phyloP scores from a whole-genome alignment of 2,329 filamentous ascomycete species.

The Pseudogymnoascus sp. region DNA sequence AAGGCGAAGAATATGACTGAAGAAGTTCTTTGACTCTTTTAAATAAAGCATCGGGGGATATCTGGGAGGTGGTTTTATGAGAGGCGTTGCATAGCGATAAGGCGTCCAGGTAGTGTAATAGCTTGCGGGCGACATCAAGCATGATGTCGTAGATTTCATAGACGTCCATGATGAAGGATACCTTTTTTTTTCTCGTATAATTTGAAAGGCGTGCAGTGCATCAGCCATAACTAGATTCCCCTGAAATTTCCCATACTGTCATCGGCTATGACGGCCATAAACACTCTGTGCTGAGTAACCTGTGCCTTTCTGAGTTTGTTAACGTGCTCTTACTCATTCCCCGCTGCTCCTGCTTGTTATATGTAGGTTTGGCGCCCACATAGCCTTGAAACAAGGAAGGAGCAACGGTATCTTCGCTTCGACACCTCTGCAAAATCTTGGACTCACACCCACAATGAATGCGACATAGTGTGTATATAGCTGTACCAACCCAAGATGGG shows the following conservation, averaged over 20 bases:
- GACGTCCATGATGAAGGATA: slow-evolving; percentile 20
- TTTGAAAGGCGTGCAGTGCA: not conserved
- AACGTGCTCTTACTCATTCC: not conserved
- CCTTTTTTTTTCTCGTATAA: slow-evolving; percentile 14
- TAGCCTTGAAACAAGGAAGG: not conserved
- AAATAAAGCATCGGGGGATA: slow-evolving; percentile 10
- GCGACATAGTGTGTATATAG: not conserved
- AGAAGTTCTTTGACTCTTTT: not conserved
- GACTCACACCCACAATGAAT: not conserved
- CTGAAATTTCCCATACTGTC: not conserved
- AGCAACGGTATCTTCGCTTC: slow-evolving; percentile 7
- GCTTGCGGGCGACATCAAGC: slow-evolving; percentile 17
- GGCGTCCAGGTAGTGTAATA: slow-evolving; percentile 22
- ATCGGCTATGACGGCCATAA: not conserved
- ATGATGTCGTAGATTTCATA: slow-evolving; percentile 23
- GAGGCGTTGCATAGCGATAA: slow-evolving; percentile 29
- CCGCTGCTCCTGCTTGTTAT: not conserved
- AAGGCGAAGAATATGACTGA: slow-evolving; percentile 29
- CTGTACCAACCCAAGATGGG: not conserved
- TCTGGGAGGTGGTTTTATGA: slow-evolving; percentile 13
- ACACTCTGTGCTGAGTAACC: not conserved
- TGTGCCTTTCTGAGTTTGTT: not conserved
- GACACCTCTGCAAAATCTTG: not conserved
- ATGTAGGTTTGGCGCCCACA: not conserved
- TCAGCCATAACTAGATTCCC: not conserved